A percentile compares a stretch with the other conserved stretches of the same genome.
phyloP scores from a whole-genome alignment of 805 yeast genomes.

The Zygoascus biomembranicola region DNA sequence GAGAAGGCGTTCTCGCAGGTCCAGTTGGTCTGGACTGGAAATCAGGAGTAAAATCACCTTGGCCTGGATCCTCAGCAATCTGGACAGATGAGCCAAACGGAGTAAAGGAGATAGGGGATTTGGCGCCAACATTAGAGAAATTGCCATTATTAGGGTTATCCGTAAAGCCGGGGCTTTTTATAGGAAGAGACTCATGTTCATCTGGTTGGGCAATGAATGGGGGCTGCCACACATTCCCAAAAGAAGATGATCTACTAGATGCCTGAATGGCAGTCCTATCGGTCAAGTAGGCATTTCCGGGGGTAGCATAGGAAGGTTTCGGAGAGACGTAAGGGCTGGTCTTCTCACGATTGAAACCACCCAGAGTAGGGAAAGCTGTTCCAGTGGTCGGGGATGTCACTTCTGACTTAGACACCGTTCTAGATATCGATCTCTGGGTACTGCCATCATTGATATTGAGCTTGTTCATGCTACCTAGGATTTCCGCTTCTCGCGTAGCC shows the following conservation, averaged over 20 bases:
- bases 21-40: not conserved
- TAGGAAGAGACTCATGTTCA: not conserved
- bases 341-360: not conserved
- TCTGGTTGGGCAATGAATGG: not conserved
- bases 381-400: not conserved
- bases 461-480: slow-evolving; percentile 13
- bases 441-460: not conserved
- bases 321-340: slow-evolving; percentile 12
- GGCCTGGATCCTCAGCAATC: not conserved
- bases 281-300: not conserved
- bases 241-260: slow-evolving; percentile 13
- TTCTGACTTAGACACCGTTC: not conserved
- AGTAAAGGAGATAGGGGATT: not conserved
- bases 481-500: slow-evolving; percentile 27
- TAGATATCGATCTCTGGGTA: not conserved
- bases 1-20: not conserved
- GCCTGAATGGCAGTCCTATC: slow-evolving; percentile 1
- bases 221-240: slow-evolving; percentile 14
- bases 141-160: not conserved
- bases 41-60: not conserved
- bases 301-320: slow-evolving; percentile 9
- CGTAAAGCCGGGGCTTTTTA: not conserved
- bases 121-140: not conserved
- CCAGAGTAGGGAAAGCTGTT: not conserved
- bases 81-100: not conserved